Evolutionary conservation across 257 asterid species (phyloP).

Genomic region (Apocynum venetum): DNA sequence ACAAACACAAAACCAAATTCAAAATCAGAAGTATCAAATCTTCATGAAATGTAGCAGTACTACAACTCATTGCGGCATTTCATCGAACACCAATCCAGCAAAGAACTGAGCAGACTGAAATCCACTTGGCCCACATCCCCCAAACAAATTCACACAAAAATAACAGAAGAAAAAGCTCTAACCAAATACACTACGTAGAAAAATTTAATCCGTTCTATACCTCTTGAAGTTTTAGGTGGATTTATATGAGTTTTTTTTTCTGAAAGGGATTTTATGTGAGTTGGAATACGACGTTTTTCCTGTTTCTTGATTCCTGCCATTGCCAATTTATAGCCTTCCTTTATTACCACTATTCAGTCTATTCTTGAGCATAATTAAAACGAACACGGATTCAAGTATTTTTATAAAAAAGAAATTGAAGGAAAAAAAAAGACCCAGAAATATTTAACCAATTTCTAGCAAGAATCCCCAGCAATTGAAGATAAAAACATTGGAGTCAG

Average conservation of each 20-base stretch:
- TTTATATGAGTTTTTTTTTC: not conserved
- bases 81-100: not conserved
- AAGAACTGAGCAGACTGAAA: not conserved
- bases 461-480: not conserved
- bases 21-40: not conserved
- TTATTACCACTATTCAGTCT: no score
- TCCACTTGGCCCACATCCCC: not conserved
- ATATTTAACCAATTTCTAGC: not conserved
- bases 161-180: not conserved
- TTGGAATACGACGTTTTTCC: no score
- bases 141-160: not conserved
- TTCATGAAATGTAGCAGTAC: not conserved
- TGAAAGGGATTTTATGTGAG: no score
- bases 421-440: slow-evolving; percentile 3
- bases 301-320: no score
- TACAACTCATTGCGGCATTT: not conserved
- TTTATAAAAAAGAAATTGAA: slow-evolving; percentile 6
- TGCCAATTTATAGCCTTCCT: no score
- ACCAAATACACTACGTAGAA: not conserved
- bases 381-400: not conserved
- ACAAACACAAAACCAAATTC: no score
- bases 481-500: not conserved
- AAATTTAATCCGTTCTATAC: not conserved
- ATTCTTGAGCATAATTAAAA: not conserved
- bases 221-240: not conserved